A percentile compares a stretch with the other conserved stretches of the same genome.
Conservation (phyloP, 768 basidiomycete genomes). For the Boletus rubescentipes region DNA sequence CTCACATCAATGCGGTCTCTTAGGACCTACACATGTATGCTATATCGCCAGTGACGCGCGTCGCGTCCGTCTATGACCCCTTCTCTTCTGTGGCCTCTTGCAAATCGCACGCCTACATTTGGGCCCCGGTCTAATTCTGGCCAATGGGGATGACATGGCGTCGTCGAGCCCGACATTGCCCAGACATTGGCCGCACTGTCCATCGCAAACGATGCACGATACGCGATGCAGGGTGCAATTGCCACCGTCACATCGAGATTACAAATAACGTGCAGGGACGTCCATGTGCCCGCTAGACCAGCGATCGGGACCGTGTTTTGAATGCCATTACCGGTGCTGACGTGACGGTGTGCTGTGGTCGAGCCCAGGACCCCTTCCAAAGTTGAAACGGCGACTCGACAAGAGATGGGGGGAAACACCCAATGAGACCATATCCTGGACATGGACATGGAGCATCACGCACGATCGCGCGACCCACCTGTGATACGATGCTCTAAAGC, state of each 20-base stretch:
- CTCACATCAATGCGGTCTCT: not conserved
- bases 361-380: not conserved
- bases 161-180: no score
- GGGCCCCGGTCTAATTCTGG: no score
- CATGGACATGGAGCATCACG: not conserved
- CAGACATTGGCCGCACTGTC: no score
- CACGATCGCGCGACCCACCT: not conserved
- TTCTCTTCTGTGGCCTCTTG: not conserved
- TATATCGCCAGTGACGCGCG: not conserved
- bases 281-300: not conserved
- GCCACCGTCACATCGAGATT: no score
- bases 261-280: not conserved
- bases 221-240: not conserved
- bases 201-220: not conserved
- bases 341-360: not conserved
- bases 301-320: not conserved
- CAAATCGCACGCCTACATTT: not conserved
- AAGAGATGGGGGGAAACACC: not conserved
- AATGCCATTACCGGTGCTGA: not conserved
- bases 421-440: not conserved
- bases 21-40: not conserved
- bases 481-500: not conserved
- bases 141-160: no score
- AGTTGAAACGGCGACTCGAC: not conserved
- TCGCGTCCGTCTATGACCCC: not conserved